These are phyloP conservation scores for Beauveria caledonica DNA, from an alignment of 2,329 filamentous ascomycete genomes.

Conservation along the genomic window DNA sequence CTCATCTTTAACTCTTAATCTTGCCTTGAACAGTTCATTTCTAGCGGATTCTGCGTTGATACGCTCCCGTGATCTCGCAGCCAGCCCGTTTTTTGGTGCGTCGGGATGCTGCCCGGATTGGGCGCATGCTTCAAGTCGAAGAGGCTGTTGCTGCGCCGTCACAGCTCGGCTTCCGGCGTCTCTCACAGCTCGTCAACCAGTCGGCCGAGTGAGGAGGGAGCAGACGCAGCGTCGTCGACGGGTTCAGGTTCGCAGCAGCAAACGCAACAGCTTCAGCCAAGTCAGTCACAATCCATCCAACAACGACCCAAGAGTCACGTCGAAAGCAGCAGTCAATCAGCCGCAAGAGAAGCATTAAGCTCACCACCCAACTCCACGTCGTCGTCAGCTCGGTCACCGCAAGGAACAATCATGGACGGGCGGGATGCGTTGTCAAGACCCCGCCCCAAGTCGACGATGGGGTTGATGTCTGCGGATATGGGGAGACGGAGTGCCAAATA, in stretches of 20 bases:
- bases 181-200: conserved; percentile 11
- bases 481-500: neutral
- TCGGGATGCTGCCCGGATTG: conserved; percentile 35
- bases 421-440: neutral
- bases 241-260: neutral
- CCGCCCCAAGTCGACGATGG: neutral
- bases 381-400: neutral
- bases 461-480: neutral
- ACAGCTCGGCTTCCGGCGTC: conserved; percentile 1
- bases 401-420: neutral
- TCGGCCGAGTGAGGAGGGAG: conserved; percentile 8
- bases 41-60: neutral
- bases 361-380: neutral
- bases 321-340: neutral
- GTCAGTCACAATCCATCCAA: neutral
- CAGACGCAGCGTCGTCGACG: conserved; percentile 5
- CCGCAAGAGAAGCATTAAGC: neutral
- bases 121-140: conserved; percentile 37
- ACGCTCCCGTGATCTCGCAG: neutral
- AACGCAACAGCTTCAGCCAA: neutral
- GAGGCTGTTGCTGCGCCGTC: conserved; percentile 14
- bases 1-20: neutral
- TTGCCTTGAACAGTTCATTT: neutral
- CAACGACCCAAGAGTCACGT: neutral
- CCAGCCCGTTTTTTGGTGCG: neutral